Conservation (phyloP, 1,284 basidiomycete genomes). For the Trichosporon ovoides region DNA sequence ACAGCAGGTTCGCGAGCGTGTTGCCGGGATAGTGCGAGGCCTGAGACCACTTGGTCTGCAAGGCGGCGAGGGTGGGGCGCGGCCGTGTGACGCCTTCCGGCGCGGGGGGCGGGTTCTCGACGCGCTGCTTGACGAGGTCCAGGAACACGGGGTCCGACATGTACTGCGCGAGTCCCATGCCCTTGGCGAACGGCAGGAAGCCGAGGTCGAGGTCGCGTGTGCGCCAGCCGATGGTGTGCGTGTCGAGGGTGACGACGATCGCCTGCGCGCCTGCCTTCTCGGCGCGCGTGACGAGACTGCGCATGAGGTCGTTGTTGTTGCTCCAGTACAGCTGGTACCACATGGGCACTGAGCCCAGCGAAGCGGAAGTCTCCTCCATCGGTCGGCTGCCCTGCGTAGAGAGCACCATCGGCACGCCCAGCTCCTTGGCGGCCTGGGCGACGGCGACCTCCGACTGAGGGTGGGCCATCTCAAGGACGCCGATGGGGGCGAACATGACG, state of each 20-base stretch:
- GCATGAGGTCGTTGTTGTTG: constrained; percentile 48
- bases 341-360: constrained; percentile 58
- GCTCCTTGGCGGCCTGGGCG: constrained; percentile 59
- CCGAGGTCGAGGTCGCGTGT: constrained; percentile 14
- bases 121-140: constrained; percentile 8
- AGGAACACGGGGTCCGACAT: constrained; percentile 16
- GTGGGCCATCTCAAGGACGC: constrained; percentile 66
- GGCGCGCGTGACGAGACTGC: constrained; percentile 51
- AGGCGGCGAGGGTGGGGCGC: constrained; percentile 5
- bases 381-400: constrained; percentile 65
- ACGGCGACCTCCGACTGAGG: constrained; percentile 59
- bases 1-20: constrained; percentile 6
- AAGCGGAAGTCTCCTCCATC: constrained; percentile 66
- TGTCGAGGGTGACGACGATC: constrained; percentile 56
- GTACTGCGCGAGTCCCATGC: constrained; percentile 18
- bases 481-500: constrained; percentile 66
- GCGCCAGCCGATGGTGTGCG: constrained; percentile 60
- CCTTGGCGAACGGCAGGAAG: constrained; percentile 13
- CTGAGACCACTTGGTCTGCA: constrained; percentile 9
- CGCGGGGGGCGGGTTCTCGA: background rate
- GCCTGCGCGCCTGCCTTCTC: constrained; percentile 52
- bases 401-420: constrained; percentile 64
- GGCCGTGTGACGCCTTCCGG: background rate
- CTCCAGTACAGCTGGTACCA: constrained; percentile 79
- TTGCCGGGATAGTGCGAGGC: constrained; percentile 13